A percentile compares a stretch with the other conserved stretches of the same genome.
Evolutionary conservation across 78 protist genomes (phyloP).

Genomic region (Chrysochromulina parva): DNA sequence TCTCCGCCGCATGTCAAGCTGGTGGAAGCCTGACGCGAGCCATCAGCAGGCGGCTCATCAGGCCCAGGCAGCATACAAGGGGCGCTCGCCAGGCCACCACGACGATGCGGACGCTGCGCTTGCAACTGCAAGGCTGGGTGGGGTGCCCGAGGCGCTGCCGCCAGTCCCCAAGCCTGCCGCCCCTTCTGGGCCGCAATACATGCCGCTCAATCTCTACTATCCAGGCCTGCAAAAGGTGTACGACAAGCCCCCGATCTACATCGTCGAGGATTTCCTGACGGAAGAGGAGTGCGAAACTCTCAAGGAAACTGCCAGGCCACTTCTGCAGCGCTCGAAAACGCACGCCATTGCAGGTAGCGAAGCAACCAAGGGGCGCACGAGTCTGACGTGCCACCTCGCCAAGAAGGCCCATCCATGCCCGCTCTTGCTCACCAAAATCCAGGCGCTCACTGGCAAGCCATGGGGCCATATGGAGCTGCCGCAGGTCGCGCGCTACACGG

Average conservation of each 20-base stretch:
- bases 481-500: slow-evolving; percentile 30
- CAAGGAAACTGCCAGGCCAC: background rate
- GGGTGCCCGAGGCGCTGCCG: no score
- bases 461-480: slow-evolving; percentile 22
- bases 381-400: background rate
- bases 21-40: no score
- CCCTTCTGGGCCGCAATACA: background rate
- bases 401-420: background rate
- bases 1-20: no score
- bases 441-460: background rate
- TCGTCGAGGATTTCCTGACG: background rate
- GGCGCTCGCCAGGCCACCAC: no score
- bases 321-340: background rate
- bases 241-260: background rate
- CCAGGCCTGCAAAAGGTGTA: background rate
- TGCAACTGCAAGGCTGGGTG: no score
- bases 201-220: background rate
- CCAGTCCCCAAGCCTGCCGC: no score
- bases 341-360: slow-evolving; percentile 5
- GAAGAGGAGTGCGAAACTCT: background rate
- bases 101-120: no score
- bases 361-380: background rate
- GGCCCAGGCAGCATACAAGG: no score
- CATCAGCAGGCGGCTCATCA: no score
- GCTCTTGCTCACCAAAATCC: background rate